Percentiles rank a stretch among this genome's conserved stretches.
Conservation (phyloP, 257 asterid genomes). For the Prunella vulgaris region DNA sequence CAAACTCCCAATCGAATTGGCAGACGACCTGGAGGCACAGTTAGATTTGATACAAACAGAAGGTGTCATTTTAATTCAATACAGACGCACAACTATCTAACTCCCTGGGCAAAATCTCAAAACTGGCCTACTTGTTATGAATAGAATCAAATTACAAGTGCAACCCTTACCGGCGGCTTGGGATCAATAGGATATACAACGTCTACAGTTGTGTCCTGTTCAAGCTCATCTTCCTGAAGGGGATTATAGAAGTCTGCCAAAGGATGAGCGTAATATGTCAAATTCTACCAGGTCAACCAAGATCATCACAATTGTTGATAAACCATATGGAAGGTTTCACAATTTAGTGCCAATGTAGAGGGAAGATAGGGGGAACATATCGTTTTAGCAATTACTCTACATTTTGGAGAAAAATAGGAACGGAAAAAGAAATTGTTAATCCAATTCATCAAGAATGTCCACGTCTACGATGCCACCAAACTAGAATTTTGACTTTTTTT, state of each 20-base stretch:
- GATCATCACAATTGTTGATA: neutral
- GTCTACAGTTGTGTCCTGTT: slow-evolving; percentile 58
- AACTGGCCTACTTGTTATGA: neutral
- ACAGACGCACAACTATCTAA: neutral
- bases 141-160: slow-evolving; percentile 18
- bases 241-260: slow-evolving; percentile 82
- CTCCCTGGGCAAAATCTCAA: neutral
- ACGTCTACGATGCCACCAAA: no score
- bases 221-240: slow-evolving; percentile 65
- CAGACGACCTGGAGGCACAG: slow-evolving; percentile 56
- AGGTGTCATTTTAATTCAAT: no score
- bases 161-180: slow-evolving; percentile 55
- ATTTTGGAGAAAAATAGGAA: neutral
- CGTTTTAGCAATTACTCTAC: no score
- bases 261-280: slow-evolving; percentile 8
- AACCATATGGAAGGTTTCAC: no score
- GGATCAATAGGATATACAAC: slow-evolving; percentile 69
- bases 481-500: no score
- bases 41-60: no score
- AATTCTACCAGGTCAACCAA: slow-evolving; percentile 14
- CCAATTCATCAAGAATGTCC: no score
- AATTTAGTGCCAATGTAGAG: no score
- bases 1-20: slow-evolving; percentile 85
- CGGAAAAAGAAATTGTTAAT: neutral
- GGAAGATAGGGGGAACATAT: no score